Conservation (phyloP, 257 asterid genomes). For the Forsythia viridissima region DNA sequence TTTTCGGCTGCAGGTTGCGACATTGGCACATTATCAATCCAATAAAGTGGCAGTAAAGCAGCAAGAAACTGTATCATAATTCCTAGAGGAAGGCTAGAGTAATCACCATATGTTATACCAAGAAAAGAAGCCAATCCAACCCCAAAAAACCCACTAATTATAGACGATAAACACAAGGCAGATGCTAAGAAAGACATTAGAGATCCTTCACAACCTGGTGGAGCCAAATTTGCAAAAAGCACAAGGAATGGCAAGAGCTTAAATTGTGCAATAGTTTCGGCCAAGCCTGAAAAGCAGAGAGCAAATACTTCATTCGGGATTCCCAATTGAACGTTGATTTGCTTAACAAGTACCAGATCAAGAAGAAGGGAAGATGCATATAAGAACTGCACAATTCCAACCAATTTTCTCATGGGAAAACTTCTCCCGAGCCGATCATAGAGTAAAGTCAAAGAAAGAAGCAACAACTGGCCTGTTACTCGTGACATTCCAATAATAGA, state of each 20-base stretch:
- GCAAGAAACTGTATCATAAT: constrained; percentile 66
- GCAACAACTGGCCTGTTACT: constrained; percentile 80
- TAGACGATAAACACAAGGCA: constrained; percentile 66
- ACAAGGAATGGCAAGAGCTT: constrained; percentile 79
- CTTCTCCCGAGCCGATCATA: constrained; percentile 59
- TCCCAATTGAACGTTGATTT: constrained; percentile 56
- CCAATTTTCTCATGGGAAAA: constrained; percentile 58
- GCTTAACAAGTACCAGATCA: constrained; percentile 69
- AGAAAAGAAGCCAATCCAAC: constrained; percentile 67
- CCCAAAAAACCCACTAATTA: constrained; percentile 67
- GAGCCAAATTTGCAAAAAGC: constrained; percentile 75
- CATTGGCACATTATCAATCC: constrained; percentile 57
- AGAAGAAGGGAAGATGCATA: constrained; percentile 76
- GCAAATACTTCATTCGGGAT: constrained; percentile 74
- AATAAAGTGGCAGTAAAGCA: constrained; percentile 62
- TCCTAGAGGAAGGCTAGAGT: constrained; percentile 67
- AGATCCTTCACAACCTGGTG: constrained; percentile 81
- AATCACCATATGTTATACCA: constrained; percentile 62
- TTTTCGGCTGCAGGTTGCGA: constrained; percentile 40
- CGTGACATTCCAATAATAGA: constrained; percentile 77
- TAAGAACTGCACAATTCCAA: constrained; percentile 41
- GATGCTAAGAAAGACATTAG: constrained; percentile 76
- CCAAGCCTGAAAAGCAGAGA: constrained; percentile 75
- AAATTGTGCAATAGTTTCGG: constrained; percentile 78
- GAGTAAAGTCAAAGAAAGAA: constrained; percentile 53